Conservation (phyloP, 2,329 filamentous ascomycete species). For the Torrubiellomyces zombiae region DNA sequence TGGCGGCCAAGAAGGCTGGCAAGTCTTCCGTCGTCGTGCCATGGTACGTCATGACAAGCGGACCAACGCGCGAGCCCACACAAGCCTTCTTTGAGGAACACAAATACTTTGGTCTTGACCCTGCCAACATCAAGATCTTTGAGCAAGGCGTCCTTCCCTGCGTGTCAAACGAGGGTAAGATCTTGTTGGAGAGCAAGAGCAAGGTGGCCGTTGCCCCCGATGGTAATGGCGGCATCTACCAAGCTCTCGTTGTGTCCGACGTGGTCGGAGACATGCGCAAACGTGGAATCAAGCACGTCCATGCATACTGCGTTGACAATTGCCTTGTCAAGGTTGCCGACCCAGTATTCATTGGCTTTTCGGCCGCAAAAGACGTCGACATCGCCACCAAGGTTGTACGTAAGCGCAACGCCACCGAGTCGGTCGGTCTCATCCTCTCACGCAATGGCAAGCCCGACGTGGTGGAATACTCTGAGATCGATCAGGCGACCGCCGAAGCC, state of each 20-base stretch:
- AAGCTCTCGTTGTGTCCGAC: slow-evolving; percentile 65
- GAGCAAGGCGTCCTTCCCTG: slow-evolving; percentile 95
- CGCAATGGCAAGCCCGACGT: slow-evolving; percentile 96
- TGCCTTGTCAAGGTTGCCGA: slow-evolving; percentile 98
- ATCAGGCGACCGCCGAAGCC: slow-evolving; percentile 73
- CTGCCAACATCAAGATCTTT: slow-evolving; percentile 80
- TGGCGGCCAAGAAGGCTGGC: slow-evolving; percentile 56
- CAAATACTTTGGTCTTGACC: slow-evolving; percentile 75
- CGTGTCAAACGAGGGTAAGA: slow-evolving; percentile 95
- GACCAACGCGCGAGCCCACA: slow-evolving; percentile 81
- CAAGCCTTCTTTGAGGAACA: slow-evolving; percentile 83
- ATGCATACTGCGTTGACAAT: slow-evolving; percentile 98
- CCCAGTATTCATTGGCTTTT: slow-evolving; percentile 87
- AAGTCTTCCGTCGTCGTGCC: slow-evolving; percentile 49
- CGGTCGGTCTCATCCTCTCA: slow-evolving; percentile 81
- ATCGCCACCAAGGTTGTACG: slow-evolving; percentile 99
- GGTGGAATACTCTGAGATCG: slow-evolving; percentile 97
- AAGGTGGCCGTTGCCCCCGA: slow-evolving; percentile 91
- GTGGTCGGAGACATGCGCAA: slow-evolving; percentile 77
- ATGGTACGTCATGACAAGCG: slow-evolving; percentile 99
- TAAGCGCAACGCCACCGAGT: slow-evolving; percentile 92
- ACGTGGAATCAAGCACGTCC: slow-evolving; percentile 84
- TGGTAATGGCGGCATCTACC: slow-evolving; percentile 93
- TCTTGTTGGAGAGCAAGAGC: slow-evolving; percentile 77
- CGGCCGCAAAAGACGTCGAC: slow-evolving; percentile 73